These are phyloP conservation scores for Xylariaceae sp. DNA, from an alignment of 2,329 filamentous ascomycete genomes.

Conservation along the genomic window DNA sequence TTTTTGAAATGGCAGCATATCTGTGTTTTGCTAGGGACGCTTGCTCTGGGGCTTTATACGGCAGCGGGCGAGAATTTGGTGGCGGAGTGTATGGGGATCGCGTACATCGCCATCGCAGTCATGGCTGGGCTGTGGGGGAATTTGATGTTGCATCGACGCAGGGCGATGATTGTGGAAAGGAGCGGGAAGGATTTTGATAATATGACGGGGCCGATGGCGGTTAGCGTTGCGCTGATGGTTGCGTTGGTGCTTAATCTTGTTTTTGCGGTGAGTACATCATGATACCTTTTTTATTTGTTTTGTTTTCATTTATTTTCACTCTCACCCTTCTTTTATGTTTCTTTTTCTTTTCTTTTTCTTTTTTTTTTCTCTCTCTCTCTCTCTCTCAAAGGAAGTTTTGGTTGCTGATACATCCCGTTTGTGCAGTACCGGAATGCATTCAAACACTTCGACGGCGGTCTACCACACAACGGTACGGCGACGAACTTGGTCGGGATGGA, in stretches of 20 bases:
- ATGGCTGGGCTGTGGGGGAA: conserved; percentile 89
- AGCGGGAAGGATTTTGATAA: conserved; percentile 94
- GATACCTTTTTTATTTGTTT: not conserved
- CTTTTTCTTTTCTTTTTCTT: not conserved
- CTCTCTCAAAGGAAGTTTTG: not conserved
- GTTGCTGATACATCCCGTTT: not conserved
- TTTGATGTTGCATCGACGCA: conserved; percentile 68
- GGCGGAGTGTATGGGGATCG: conserved; percentile 71
- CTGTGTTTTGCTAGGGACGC: conserved; percentile 73
- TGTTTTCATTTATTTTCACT: too few species aligned
- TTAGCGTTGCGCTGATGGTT: conserved; percentile 71
- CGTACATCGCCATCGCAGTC: conserved; percentile 74
- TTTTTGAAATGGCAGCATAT: conserved; percentile 99
- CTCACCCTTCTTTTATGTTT: too few species aligned
- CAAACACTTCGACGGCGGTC: too few species aligned
- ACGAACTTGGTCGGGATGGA: too few species aligned
- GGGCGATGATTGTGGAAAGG: conserved; percentile 72
- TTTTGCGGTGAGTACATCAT: conserved; percentile 60
- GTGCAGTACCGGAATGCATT: too few species aligned
- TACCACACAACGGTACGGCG: too few species aligned
- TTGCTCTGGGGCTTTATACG: conserved; percentile 83
- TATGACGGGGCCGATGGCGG: conserved; percentile 73
- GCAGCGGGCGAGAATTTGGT: conserved; percentile 76
- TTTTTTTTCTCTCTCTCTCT: not conserved
- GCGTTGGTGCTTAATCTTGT: conserved; percentile 83